These are phyloP conservation scores for Candida frijolesensis DNA, from an alignment of 1,139 yeast species.

Conservation along the genomic window DNA sequence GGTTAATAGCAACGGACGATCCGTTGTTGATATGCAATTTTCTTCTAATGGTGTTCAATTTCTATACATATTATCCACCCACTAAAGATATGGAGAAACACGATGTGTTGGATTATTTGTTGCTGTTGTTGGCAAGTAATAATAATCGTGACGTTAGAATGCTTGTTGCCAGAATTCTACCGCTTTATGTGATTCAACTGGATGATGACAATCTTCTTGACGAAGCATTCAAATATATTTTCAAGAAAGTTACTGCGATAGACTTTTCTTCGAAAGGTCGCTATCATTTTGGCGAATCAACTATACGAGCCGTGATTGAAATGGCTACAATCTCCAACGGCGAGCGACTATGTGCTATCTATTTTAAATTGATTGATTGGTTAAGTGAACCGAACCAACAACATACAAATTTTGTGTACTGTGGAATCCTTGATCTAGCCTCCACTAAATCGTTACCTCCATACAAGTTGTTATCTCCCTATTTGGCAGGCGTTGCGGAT, in stretches of 20 bases:
- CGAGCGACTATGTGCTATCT: slow-evolving; percentile 60
- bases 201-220: slow-evolving; percentile 31
- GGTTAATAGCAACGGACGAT: slow-evolving; percentile 14
- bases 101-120: slow-evolving; percentile 24
- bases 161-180: slow-evolving; percentile 48
- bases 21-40: slow-evolving; percentile 43
- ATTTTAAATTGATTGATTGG: slow-evolving; percentile 59
- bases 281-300: slow-evolving; percentile 59
- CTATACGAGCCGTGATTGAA: slow-evolving; percentile 62
- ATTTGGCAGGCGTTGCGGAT: slow-evolving; percentile 72
- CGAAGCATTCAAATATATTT: slow-evolving; percentile 36
- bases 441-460: slow-evolving; percentile 52
- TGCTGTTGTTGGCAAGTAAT: slow-evolving; percentile 24
- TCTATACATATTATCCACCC: slow-evolving; percentile 45
- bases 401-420: slow-evolving; percentile 64
- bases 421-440: slow-evolving; percentile 54
- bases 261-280: slow-evolving; percentile 29
- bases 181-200: slow-evolving; percentile 42
- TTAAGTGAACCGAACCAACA: slow-evolving; percentile 64
- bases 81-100: slow-evolving; percentile 21
- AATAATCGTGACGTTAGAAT: slow-evolving; percentile 55
- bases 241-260: slow-evolving; percentile 37
- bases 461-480: slow-evolving; percentile 76
- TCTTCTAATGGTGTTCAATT: slow-evolving; percentile 46
- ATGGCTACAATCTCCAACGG: slow-evolving; percentile 61